phyloP scores from a whole-genome alignment of 1,284 basidiomycete species.

The Marasmius oreades region DNA sequence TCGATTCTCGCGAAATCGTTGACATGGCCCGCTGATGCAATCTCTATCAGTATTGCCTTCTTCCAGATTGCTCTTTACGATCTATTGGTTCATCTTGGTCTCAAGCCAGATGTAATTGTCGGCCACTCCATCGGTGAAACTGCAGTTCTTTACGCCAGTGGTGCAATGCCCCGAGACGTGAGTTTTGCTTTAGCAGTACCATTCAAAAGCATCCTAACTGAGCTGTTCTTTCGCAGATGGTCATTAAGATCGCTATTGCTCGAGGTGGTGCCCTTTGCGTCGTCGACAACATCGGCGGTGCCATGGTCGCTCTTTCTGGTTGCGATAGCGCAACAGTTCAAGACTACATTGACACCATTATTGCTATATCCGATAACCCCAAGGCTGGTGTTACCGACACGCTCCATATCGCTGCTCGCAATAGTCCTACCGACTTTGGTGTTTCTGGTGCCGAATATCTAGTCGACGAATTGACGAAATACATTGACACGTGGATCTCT shows the following conservation, averaged over 20 bases:
- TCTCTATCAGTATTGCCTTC: background rate
- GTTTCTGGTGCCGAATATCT: constrained; percentile 2
- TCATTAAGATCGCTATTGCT: constrained; percentile 3
- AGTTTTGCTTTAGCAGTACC: background rate
- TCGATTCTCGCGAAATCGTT: background rate
- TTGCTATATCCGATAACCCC: background rate
- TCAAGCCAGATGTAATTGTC: background rate
- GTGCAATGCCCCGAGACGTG: constrained; percentile 1
- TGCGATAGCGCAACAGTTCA: background rate
- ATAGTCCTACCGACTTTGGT: constrained; percentile 6
- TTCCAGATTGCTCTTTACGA: constrained; percentile 4
- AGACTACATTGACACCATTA: background rate
- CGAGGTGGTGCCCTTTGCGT: background rate
- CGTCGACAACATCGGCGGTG: background rate
- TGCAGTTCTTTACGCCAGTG: constrained; percentile 2
- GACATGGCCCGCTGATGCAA: background rate
- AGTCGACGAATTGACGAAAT: background rate
- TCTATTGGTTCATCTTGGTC: background rate
- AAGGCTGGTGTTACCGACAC: background rate
- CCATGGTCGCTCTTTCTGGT: constrained; percentile 2
- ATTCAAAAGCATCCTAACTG: too few species aligned
- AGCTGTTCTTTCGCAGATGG: background rate
- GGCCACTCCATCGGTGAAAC: constrained; percentile 2
- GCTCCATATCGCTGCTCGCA: background rate
- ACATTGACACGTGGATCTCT: background rate